Evolutionary conservation across 2,329 filamentous ascomycete genomes (phyloP), one percentile per base, ranked within the genome.

Genomic region (Ophiocordyceps sinensis): DNA sequence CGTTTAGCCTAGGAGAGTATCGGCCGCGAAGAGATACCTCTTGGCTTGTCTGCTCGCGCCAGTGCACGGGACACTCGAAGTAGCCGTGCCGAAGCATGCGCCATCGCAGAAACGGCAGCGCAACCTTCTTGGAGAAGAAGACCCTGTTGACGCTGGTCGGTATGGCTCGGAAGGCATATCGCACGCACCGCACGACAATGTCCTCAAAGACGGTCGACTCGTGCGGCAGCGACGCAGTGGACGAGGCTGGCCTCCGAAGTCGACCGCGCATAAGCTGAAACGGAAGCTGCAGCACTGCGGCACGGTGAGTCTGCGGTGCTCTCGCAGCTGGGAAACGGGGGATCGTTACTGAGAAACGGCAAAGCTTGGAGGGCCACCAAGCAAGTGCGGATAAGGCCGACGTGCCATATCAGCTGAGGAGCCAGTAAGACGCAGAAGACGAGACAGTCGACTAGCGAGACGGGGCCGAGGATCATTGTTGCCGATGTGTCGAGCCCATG

Each of bases 51-150:
- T 65, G 58, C 47, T 71, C 81, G 31, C 65, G 65, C 77, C 82
- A 86, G 46, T 71, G 66, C 7, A 83, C 67, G 1, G 79, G 79
- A 23, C 67, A 74, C 38, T 61, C 68, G 23, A 78, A 44, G 53
- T 77, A 73, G 21, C 84, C 82, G 60, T 87, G 79, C 19, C 83
- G 70, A 38, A 86, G 58, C 74, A 88, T 78, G 30, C 85, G 76
- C 60, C 84, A 91, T 39, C 72, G 67, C 44, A 88, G 57, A 56
- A 89, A 89, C 0, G 84, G 83, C 39, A 85, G 56, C 1, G 81
- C 73, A 10, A 91, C 82, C 28, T 64, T 58, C 61, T 80, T 85
- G 7, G 77, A 81, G 57, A 91, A 85, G 66, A 91, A 89, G 14
- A 88, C 77, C 32, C 79, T 71, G 5, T 79, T 79, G 23, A 89